phyloP scores from a whole-genome alignment of 768 basidiomycete genomes.

The Mycena latifolia region DNA sequence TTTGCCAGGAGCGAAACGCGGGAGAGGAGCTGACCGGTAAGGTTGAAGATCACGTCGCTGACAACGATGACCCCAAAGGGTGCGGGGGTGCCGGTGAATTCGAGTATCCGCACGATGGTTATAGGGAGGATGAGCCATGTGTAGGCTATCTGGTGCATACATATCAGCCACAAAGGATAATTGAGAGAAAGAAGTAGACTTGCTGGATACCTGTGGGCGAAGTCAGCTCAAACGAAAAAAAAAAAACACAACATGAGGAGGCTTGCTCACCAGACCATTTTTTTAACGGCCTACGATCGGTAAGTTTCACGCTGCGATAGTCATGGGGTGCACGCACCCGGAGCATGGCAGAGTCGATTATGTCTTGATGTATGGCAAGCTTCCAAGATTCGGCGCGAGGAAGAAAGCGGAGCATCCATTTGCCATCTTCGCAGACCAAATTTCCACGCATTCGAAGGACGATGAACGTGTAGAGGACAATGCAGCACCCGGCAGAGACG shows the following conservation, averaged over 20 bases:
- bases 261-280: slow-evolving; percentile 41
- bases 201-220: slow-evolving; percentile 29
- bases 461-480: slow-evolving; percentile 41
- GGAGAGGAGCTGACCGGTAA: slow-evolving; percentile 40
- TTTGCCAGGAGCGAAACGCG: too few species aligned
- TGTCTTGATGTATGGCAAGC: slow-evolving; percentile 37
- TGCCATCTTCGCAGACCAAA: slow-evolving; percentile 31
- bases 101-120: slow-evolving; percentile 42
- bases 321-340: slow-evolving; percentile 19
- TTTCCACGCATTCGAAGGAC: slow-evolving; percentile 46
- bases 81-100: slow-evolving; percentile 40
- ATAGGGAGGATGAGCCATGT: slow-evolving; percentile 45
- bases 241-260: slow-evolving; percentile 7
- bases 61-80: slow-evolving; percentile 41
- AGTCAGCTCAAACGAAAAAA: too few species aligned
- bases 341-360: slow-evolving; percentile 42
- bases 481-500: slow-evolving; percentile 39
- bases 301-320: background rate
- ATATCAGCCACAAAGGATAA: background rate
- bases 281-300: slow-evolving; percentile 23
- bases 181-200: background rate
- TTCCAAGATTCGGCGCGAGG: slow-evolving; percentile 38
- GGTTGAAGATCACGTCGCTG: slow-evolving; percentile 44
- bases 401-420: slow-evolving; percentile 39
- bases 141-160: slow-evolving; percentile 43